Percentiles rank a stretch among this genome's conserved stretches.
These are phyloP conservation scores for Magnusiomyces tetraspermus DNA, from an alignment of 1,139 yeast genomes.

Conservation along the genomic window DNA sequence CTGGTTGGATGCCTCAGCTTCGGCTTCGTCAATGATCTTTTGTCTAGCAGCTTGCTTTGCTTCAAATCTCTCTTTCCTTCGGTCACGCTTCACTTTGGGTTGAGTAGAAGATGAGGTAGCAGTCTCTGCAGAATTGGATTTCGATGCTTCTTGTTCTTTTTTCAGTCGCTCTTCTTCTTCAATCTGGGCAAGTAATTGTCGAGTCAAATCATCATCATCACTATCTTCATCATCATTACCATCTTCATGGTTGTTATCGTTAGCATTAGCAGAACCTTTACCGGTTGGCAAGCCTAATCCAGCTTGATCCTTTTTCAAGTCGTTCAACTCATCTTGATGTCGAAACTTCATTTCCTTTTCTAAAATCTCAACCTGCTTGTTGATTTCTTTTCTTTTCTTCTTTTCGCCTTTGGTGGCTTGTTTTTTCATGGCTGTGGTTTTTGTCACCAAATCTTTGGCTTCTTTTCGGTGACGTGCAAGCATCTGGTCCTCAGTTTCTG, in stretches of 20 bases:
- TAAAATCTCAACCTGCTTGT: constrained; percentile 48
- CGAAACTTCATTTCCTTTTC: constrained; percentile 45
- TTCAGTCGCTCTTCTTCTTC: constrained; percentile 30
- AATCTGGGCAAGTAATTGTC: constrained; percentile 49
- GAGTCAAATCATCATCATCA: constrained; percentile 46
- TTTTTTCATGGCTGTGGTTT: constrained; percentile 66
- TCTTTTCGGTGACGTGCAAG: constrained; percentile 61
- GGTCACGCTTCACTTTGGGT: constrained; percentile 43
- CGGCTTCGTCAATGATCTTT: constrained; percentile 56
- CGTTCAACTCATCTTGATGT: constrained; percentile 45
- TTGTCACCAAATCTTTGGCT: constrained; percentile 52
- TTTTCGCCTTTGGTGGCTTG: constrained; percentile 76
- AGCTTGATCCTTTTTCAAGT: constrained; percentile 1
- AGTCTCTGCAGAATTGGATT: not conserved
- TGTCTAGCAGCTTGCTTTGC: constrained; percentile 63
- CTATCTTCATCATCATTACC: constrained; percentile 23
- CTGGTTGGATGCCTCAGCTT: constrained; percentile 52
- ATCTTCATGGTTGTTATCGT: constrained; percentile 7
- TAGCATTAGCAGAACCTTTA: not conserved
- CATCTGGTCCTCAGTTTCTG: constrained; percentile 44
- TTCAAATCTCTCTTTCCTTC: constrained; percentile 78
- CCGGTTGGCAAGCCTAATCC: not conserved
- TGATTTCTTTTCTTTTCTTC: constrained; percentile 44
- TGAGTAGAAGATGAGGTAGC: not conserved
- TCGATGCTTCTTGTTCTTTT: constrained; percentile 9